Conservation (phyloP, 495 filamentous ascomycete species). For the Trichoderma reesei region DNA sequence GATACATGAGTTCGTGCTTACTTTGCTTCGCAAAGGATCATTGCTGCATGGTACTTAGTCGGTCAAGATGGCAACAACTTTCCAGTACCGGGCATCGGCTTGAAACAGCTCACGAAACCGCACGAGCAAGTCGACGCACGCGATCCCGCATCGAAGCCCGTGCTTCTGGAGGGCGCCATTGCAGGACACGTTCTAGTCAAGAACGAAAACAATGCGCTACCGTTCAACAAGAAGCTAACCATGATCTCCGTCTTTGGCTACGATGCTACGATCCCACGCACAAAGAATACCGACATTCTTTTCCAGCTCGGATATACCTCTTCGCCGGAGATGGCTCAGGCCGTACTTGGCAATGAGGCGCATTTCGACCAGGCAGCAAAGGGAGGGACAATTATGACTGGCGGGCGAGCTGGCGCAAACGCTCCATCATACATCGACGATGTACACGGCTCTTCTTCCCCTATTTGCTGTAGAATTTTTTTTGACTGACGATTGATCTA, state of each 20-base stretch:
- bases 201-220: conserved; percentile 46
- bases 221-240: conserved; percentile 40
- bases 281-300: conserved; percentile 24
- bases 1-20: background rate
- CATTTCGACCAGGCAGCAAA: conserved; percentile 25
- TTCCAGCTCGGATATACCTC: conserved; percentile 25
- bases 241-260: conserved; percentile 44
- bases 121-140: conserved; percentile 42
- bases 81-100: conserved; percentile 35
- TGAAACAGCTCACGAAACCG: conserved; percentile 43
- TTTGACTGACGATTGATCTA: conserved; percentile 19
- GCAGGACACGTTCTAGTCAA: conserved; percentile 56
- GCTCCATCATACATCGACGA: conserved; percentile 37
- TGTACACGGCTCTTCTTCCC: background rate
- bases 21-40: conserved; percentile 32
- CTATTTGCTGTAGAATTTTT: too few species aligned
- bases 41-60: conserved; percentile 48
- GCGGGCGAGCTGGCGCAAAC: conserved; percentile 51
- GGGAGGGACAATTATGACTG: conserved; percentile 45
- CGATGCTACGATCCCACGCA: conserved; percentile 29
- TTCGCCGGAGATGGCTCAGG: conserved; percentile 23
- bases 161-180: conserved; percentile 35
- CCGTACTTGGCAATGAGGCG: conserved; percentile 18
- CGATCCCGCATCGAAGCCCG: conserved; percentile 30
- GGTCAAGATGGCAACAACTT: conserved; percentile 45